Conservation (phyloP, 495 filamentous ascomycete species). For the Daldinia concentrica region DNA sequence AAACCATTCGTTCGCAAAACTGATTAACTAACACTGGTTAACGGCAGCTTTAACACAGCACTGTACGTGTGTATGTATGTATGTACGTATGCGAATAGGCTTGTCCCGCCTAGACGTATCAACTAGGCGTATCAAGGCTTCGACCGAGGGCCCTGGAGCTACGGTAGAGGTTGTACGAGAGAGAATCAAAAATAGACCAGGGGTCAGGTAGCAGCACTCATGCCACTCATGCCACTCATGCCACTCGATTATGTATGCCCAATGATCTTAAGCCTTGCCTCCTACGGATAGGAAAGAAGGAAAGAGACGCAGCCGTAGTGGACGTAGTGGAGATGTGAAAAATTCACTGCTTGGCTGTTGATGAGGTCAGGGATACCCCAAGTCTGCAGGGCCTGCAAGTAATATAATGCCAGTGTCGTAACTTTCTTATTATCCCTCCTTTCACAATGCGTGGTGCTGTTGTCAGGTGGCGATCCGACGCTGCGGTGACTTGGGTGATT, state of each 20-base stretch:
- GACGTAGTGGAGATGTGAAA: slow-evolving; percentile 46
- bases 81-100: background rate
- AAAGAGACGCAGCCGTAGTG: slow-evolving; percentile 42
- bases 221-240: slow-evolving; percentile 41
- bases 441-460: slow-evolving; percentile 26
- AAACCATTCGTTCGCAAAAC: slow-evolving; percentile 22
- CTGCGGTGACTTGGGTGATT: slow-evolving; percentile 29
- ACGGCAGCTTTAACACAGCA: background rate
- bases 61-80: background rate
- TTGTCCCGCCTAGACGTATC: slow-evolving; percentile 18
- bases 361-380: slow-evolving; percentile 37
- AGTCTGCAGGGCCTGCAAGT: slow-evolving; percentile 40
- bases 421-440: slow-evolving; percentile 13
- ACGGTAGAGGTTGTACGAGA: slow-evolving; percentile 30
- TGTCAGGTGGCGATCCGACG: slow-evolving; percentile 36
- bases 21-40: slow-evolving; percentile 34
- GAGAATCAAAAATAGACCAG: slow-evolving; percentile 42
- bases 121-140: slow-evolving; percentile 36
- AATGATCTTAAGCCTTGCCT: slow-evolving; percentile 42
- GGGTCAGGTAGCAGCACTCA: slow-evolving; percentile 46
- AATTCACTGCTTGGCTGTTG: slow-evolving; percentile 44
- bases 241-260: slow-evolving; percentile 42
- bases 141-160: slow-evolving; percentile 18
- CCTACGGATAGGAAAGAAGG: slow-evolving; percentile 40
- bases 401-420: slow-evolving; percentile 41